Evolutionary conservation across 352 stramenopile genomes (phyloP), one percentile per base, ranked within the genome.

Genomic region (Phytophthora pinifolia): DNA sequence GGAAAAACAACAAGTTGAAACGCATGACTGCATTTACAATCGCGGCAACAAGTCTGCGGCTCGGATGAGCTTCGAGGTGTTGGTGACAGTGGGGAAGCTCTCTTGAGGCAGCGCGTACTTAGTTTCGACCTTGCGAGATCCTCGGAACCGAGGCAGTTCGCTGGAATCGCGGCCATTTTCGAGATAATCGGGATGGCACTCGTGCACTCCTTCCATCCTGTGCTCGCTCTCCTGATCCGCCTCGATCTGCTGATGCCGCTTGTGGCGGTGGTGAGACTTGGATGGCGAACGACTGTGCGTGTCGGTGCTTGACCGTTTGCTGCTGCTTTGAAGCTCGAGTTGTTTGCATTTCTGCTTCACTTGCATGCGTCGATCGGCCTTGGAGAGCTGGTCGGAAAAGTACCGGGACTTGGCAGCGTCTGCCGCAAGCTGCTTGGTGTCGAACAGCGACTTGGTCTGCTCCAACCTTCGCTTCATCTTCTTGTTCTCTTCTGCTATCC

Each of bases 301-400:
- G 2, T 53, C 35, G 17, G 18, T 14, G 14, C 30, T 14, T 27
- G n/a, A 17, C 35, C 35, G 34, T 25, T 60, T 67, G n/a, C 41
- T 9, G 9, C 37, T 52, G 3, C 35, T 22, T 15, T 61, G 59
- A 15, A 52, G 12, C 14, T 54, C 49, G 22, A 74, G 38, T n/a
- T 59, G 54, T 9, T 52, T 58, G 49, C 67, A 83, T 17, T 67
- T 70, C 2, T 79, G 65, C 34, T 71, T 67, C 34, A 79, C 62
- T 34, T 79, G 73, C 17, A 62, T 47, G 8, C 79, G 54, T 14
- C 74, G 72, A 2, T 63, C 62, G 2, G 75, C 46, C 50, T 89
- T 87, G 12, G 74, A 83, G 29, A 89, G 67, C 48, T 89, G 74
- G 8, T 79, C 72, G 10, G 61, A 60, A 13, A 84, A 72, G 29